Evolutionary conservation across 2,329 filamentous ascomycete species (phyloP).

Genomic region (Hypoxylon sp.): DNA sequence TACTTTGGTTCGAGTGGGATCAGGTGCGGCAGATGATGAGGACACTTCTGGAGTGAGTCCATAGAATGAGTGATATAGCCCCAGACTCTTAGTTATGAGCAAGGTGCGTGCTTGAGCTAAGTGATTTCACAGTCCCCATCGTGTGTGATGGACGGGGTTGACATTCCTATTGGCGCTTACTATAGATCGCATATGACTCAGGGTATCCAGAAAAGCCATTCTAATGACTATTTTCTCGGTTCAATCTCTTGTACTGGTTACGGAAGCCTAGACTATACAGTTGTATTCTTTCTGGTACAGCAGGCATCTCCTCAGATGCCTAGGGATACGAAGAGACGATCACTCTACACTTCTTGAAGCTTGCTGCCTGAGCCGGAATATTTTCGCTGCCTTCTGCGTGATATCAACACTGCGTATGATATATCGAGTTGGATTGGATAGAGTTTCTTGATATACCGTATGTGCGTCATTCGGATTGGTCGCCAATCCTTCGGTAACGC

Average conservation of each 20-base stretch:
- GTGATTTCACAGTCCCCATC: slow-evolving; percentile 12
- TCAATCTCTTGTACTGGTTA: slow-evolving; percentile 5
- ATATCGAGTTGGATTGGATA: slow-evolving; percentile 19
- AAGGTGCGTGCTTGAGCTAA: slow-evolving; percentile 21
- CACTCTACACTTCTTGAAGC: slow-evolving; percentile 1
- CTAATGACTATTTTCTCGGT: slow-evolving; percentile 2
- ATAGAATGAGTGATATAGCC: slow-evolving; percentile 10
- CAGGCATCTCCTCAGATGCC: slow-evolving; percentile 14
- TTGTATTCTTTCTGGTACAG: slow-evolving; percentile 3
- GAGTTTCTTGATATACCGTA: slow-evolving; percentile 31
- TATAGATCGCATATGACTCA: slow-evolving; percentile 16
- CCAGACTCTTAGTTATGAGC: slow-evolving; percentile 26
- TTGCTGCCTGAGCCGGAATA: slow-evolving; percentile 9
- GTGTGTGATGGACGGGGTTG: slow-evolving; percentile 7
- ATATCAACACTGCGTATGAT: slow-evolving; percentile 25
- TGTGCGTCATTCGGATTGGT: slow-evolving; percentile 43
- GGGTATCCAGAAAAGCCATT: not conserved
- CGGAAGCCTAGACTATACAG: slow-evolving; percentile 3
- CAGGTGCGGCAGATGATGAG: slow-evolving; percentile 25
- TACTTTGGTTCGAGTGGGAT: slow-evolving; percentile 28
- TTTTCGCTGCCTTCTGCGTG: slow-evolving; percentile 19
- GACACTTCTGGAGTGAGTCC: slow-evolving; percentile 20
- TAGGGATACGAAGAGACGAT: slow-evolving; percentile 4
- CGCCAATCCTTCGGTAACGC: slow-evolving; percentile 36
- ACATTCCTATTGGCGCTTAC: slow-evolving; percentile 11